Evolutionary conservation across 2,329 filamentous ascomycete species (phyloP).

Genomic region (Alternaria arbusti): DNA sequence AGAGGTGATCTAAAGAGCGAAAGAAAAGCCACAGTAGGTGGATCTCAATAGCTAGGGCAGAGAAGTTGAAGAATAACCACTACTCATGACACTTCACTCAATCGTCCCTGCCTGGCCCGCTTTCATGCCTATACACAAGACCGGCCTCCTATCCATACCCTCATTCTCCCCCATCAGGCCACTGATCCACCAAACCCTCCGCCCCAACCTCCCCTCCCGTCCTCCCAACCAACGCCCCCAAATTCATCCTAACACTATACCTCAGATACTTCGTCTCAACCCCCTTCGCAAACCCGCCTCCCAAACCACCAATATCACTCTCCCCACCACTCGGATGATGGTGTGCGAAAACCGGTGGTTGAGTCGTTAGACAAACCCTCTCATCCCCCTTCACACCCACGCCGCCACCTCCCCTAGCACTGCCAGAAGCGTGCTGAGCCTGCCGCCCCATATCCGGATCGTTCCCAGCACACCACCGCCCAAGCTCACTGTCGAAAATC

Average conservation of each 20-base stretch:
- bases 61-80: neutral
- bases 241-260: conserved; percentile 42
- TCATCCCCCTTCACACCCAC: conserved; percentile 12
- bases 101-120: neutral
- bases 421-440: neutral
- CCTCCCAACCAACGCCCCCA: conserved; percentile 33
- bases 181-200: conserved; percentile 31
- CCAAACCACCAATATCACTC: conserved; percentile 41
- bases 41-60: neutral
- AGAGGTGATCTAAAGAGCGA: neutral
- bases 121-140: neutral
- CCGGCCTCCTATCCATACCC: neutral
- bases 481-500: conserved; percentile 38
- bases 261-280: conserved; percentile 42
- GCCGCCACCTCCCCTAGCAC: neutral
- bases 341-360: conserved; percentile 40
- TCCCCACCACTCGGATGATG: conserved; percentile 39
- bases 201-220: conserved; percentile 19
- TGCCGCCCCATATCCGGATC: conserved; percentile 29
- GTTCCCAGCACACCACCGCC: conserved; percentile 37
- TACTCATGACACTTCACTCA: neutral
- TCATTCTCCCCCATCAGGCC: conserved; percentile 27
- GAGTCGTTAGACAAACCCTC: conserved; percentile 34
- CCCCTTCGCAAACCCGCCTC: conserved; percentile 38
- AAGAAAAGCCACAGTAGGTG: neutral